phyloP scores from a whole-genome alignment of 2,329 filamentous ascomycete species.

The Metarhizium robertsii region DNA sequence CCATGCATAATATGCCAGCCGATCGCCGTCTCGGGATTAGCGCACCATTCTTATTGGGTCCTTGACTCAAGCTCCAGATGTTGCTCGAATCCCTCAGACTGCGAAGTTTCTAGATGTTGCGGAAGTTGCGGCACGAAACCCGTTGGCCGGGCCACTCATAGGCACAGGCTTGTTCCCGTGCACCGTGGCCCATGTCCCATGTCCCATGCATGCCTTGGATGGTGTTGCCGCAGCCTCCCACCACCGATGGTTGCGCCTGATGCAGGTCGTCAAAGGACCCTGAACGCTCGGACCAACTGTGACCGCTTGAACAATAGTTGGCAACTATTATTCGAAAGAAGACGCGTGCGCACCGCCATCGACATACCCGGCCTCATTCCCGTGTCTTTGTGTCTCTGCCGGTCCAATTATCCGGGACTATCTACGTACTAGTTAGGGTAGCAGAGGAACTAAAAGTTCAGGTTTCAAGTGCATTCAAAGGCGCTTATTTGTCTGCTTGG shows the following conservation, averaged over 20 bases:
- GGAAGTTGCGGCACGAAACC: neutral
- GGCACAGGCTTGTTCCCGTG: neutral
- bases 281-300: neutral
- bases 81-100: too few relatives aligned
- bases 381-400: neutral
- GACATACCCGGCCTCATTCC: slow-evolving; percentile 1
- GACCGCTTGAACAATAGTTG: neutral
- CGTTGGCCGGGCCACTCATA: neutral
- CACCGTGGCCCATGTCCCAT: neutral
- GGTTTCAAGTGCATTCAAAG: too few relatives aligned
- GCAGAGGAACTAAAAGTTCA: too few relatives aligned
- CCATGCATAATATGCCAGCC: slow-evolving; percentile 10
- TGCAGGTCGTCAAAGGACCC: neutral
- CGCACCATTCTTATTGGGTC: slow-evolving; percentile 1
- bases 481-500: too few relatives aligned
- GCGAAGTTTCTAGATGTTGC: neutral
- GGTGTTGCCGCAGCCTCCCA: neutral
- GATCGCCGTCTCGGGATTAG: slow-evolving; percentile 11
- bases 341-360: neutral
- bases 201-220: neutral
- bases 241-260: neutral
- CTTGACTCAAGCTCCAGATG: slow-evolving; percentile 3
- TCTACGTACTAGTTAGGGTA: too few relatives aligned
- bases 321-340: neutral
- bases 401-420: too few relatives aligned